phyloP scores from a whole-genome alignment of 2,329 filamentous ascomycete species.

The Beauveria varroae region DNA sequence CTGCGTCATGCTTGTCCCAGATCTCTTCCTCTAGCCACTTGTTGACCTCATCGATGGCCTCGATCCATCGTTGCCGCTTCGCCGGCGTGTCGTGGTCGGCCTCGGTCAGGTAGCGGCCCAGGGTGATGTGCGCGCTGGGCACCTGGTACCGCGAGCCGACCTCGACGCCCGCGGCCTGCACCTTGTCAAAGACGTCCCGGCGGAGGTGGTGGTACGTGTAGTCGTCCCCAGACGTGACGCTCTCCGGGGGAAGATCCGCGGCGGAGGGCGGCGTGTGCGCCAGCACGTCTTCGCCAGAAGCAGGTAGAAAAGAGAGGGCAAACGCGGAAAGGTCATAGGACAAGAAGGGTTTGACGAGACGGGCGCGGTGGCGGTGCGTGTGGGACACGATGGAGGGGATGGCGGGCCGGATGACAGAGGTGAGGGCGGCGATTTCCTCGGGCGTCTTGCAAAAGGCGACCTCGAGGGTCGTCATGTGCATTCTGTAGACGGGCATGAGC shows the following conservation, averaged over 20 bases:
- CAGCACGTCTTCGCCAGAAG: slow-evolving; percentile 49
- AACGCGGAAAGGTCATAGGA: slow-evolving; percentile 81
- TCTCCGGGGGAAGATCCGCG: slow-evolving; percentile 24
- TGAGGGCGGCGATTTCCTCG: slow-evolving; percentile 57
- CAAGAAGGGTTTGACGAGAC: slow-evolving; percentile 74
- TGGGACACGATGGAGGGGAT: slow-evolving; percentile 58
- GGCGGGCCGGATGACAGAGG: slow-evolving; percentile 47
- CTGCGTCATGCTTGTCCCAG: slow-evolving; percentile 49
- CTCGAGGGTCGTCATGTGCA: slow-evolving; percentile 84
- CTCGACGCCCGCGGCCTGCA: slow-evolving; percentile 53
- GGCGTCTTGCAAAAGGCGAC: slow-evolving; percentile 71
- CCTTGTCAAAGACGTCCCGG: slow-evolving; percentile 62
- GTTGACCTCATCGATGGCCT: slow-evolving; percentile 70
- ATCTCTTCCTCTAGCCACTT: slow-evolving; percentile 61
- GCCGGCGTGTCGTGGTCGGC: slow-evolving; percentile 53
- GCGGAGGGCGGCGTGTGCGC: slow-evolving; percentile 29
- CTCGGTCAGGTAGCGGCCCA: slow-evolving; percentile 69
- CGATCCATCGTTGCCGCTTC: slow-evolving; percentile 58
- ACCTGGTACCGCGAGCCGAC: slow-evolving; percentile 79
- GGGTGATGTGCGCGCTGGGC: slow-evolving; percentile 81
- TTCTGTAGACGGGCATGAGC: slow-evolving; percentile 71
- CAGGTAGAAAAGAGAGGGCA: slow-evolving; percentile 81
- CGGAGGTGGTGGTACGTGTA: slow-evolving; percentile 92
- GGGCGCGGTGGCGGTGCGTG: slow-evolving; percentile 58
- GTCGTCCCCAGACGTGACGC: slow-evolving; percentile 44